Percentiles rank a stretch among this genome's conserved stretches.
These are phyloP conservation scores for Erysimum cheiri DNA, from an alignment of 441 rosid species.

Conservation along the genomic window DNA sequence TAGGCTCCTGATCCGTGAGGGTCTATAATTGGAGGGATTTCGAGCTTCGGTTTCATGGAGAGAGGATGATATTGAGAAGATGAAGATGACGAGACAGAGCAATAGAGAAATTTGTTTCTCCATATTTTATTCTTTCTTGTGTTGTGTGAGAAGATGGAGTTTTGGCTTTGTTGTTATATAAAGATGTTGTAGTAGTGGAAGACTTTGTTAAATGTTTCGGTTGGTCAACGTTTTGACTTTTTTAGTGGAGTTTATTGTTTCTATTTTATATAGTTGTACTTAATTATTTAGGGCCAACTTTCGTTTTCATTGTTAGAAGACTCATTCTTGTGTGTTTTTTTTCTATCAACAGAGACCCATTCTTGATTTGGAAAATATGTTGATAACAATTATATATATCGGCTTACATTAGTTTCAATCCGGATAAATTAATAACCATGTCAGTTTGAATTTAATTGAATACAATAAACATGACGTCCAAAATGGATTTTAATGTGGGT, in stretches of 20 bases:
- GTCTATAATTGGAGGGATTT: background rate
- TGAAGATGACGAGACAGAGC: slow-evolving; percentile 33
- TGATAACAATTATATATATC: background rate
- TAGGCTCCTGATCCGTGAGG: slow-evolving; percentile 27
- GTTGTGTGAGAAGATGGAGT: slow-evolving; percentile 15
- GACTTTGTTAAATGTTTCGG: slow-evolving; percentile 34
- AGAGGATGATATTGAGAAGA: slow-evolving; percentile 38
- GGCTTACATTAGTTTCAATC: slow-evolving; percentile 5
- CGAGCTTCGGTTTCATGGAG: slow-evolving; percentile 33
- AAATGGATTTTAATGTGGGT: background rate
- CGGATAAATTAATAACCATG: background rate
- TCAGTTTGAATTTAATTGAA: background rate
- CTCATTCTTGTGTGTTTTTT: background rate
- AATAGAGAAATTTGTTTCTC: slow-evolving; percentile 18
- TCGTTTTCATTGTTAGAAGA: slow-evolving; percentile 16
- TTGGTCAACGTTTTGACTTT: slow-evolving; percentile 42
- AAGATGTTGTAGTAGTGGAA: slow-evolving; percentile 35
- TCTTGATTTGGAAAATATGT: slow-evolving; percentile 14
- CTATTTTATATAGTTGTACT: slow-evolving; percentile 3
- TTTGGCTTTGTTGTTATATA: slow-evolving; percentile 31
- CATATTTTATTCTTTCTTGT: slow-evolving; percentile 29
- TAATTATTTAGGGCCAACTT: background rate
- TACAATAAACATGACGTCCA: background rate
- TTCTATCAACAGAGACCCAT: background rate
- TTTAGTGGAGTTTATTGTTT: slow-evolving; percentile 35